phyloP scores from a whole-genome alignment of 768 basidiomycete species.

The Naematelia encephala region DNA sequence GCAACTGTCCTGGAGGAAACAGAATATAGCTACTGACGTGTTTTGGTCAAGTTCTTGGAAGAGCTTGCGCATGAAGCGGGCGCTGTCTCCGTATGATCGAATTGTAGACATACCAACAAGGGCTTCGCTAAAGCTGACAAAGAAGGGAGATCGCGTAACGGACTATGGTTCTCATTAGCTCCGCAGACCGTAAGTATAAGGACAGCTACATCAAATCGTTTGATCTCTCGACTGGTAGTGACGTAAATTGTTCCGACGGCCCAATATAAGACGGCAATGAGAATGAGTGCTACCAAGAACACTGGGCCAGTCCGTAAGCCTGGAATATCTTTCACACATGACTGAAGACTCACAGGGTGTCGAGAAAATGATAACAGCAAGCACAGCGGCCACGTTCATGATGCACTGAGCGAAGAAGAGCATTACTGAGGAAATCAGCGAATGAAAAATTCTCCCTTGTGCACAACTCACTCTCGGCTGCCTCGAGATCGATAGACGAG shows the following conservation, averaged over 20 bases:
- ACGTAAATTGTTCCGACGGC: conserved; percentile 51
- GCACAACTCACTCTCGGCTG: conserved; percentile 31
- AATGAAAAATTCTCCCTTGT: background rate
- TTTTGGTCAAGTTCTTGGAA: conserved; percentile 51
- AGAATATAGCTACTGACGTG: conserved; percentile 31
- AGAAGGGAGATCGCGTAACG: conserved; percentile 51
- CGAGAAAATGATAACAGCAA: conserved; percentile 46
- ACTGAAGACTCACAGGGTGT: conserved; percentile 42
- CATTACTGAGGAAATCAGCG: conserved; percentile 20
- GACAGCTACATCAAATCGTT: conserved; percentile 49
- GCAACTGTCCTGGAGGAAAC: background rate
- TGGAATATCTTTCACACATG: background rate
- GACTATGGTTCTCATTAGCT: conserved; percentile 22
- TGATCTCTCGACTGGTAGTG: conserved; percentile 52
- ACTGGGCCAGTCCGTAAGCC: conserved; percentile 26
- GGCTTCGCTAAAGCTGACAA: conserved; percentile 51
- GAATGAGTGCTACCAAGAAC: conserved; percentile 46
- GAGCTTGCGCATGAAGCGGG: conserved; percentile 50
- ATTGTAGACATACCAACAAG: conserved; percentile 52
- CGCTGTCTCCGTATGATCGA: conserved; percentile 52
- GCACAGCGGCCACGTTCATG: conserved; percentile 43
- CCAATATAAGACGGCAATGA: conserved; percentile 48
- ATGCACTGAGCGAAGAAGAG: conserved; percentile 40
- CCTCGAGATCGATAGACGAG: conserved; percentile 64
- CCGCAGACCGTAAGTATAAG: background rate